phyloP scores from a whole-genome alignment of 2,329 filamentous ascomycete genomes.

The Nemania serpens region DNA sequence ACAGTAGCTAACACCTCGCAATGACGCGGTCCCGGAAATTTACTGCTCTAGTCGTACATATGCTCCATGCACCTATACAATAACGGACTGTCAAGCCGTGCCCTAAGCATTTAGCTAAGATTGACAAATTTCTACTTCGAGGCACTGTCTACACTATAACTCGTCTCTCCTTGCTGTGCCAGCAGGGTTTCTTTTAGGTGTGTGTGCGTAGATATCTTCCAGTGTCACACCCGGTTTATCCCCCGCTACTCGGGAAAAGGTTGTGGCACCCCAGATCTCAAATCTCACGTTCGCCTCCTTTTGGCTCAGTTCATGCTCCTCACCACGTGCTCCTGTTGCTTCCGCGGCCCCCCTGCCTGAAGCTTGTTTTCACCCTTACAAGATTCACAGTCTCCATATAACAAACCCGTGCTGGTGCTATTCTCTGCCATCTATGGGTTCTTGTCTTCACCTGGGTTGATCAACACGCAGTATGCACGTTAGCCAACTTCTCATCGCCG shows the following conservation, averaged over 20 bases:
- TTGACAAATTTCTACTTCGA: not conserved
- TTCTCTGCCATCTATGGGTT: not conserved
- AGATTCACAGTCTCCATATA: not conserved
- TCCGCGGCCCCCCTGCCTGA: not conserved
- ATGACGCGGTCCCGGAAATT: not conserved
- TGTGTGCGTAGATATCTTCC: no score
- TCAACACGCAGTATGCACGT: constrained; percentile 9
- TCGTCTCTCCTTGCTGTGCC: no score
- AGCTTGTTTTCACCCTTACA: constrained; percentile 5
- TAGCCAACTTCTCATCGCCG: constrained; percentile 5
- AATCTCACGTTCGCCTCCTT: not conserved
- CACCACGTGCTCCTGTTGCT: constrained; percentile 13
- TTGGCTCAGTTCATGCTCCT: constrained; percentile 13
- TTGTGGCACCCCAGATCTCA: not conserved
- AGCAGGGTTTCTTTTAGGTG: no score
- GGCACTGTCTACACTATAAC: not conserved
- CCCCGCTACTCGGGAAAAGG: not conserved
- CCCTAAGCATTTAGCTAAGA: not conserved
- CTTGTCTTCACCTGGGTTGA: not conserved
- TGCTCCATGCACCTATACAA: not conserved
- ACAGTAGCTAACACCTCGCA: not conserved
- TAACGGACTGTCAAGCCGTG: not conserved
- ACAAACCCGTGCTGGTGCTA: not conserved
- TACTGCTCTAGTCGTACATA: not conserved
- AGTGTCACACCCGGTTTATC: no score